These are phyloP conservation scores for Phlebiopsis gigantea DNA, from an alignment of 768 basidiomycete species.

Conservation along the genomic window DNA sequence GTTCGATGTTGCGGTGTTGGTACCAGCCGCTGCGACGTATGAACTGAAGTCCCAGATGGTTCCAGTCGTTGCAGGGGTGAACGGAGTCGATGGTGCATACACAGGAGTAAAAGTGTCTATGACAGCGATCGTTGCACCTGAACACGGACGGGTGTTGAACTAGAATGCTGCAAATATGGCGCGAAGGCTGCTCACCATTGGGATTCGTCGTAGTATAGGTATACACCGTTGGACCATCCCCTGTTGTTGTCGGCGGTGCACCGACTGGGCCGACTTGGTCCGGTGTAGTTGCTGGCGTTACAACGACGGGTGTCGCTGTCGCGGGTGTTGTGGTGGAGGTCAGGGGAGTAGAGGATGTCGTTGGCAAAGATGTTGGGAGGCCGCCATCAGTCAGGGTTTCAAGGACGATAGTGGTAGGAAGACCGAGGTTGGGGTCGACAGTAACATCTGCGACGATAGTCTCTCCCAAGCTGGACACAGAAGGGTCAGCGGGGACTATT, in stretches of 20 bases:
- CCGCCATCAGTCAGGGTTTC: background rate
- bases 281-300: slow-evolving; percentile 10
- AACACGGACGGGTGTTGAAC: background rate
- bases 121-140: slow-evolving; percentile 19
- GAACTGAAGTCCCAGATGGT: slow-evolving; percentile 28
- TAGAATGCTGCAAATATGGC: background rate
- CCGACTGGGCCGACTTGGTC: slow-evolving; percentile 49
- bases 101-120: slow-evolving; percentile 30
- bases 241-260: slow-evolving; percentile 24
- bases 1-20: slow-evolving; percentile 20
- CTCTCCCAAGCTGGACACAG: slow-evolving; percentile 35
- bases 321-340: slow-evolving; percentile 7
- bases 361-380: slow-evolving; percentile 14
- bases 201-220: slow-evolving; percentile 31
- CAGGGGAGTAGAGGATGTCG: slow-evolving; percentile 19
- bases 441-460: slow-evolving; percentile 48
- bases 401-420: slow-evolving; percentile 39
- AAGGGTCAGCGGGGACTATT: slow-evolving; percentile 3
- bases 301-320: slow-evolving; percentile 10
- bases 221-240: slow-evolving; percentile 21
- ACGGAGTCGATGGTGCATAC: slow-evolving; percentile 21
- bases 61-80: slow-evolving; percentile 19
- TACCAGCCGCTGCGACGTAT: slow-evolving; percentile 25
- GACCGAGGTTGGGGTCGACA: slow-evolving; percentile 31
- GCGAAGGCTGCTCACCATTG: slow-evolving; percentile 17